phyloP scores from a whole-genome alignment of 202 grass and related monocot genomes.

The Saccharum hybrid region DNA sequence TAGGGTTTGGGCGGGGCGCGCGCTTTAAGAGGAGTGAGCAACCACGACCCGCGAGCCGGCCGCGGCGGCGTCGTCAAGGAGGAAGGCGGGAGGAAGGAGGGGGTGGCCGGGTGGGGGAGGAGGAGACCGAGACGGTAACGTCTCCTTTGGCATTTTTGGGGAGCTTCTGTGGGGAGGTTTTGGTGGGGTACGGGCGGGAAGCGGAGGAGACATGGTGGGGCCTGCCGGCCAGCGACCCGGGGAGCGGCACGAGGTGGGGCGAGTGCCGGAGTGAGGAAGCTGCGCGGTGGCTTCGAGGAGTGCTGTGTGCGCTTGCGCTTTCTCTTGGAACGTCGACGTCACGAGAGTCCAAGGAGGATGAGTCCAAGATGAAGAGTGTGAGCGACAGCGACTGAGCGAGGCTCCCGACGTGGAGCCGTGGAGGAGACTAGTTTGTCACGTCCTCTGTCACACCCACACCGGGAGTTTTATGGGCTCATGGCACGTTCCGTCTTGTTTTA shows the following conservation, averaged over 20 bases:
- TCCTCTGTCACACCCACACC: not conserved
- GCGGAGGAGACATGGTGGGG: not conserved
- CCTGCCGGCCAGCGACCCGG: not conserved
- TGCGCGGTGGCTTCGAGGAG: constrained; percentile 34
- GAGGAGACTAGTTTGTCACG: constrained; percentile 29
- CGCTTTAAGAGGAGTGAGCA: constrained; percentile 41
- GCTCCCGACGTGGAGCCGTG: too few relatives aligned
- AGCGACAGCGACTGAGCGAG: too few relatives aligned
- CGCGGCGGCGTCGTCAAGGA: constrained; percentile 29
- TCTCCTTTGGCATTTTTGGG: constrained; percentile 24
- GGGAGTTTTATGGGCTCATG: not conserved
- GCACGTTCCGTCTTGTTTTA: constrained; percentile 45
- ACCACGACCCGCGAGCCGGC: not conserved
- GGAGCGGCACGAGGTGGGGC: not conserved
- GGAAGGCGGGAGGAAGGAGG: constrained; percentile 36
- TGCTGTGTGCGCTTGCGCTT: not conserved
- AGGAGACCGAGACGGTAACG: constrained; percentile 58
- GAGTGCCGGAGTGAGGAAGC: not conserved
- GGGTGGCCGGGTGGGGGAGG: constrained; percentile 29
- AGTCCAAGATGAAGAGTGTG: not conserved
- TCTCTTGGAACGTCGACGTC: constrained; percentile 45
- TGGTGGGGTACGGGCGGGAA: constrained; percentile 42
- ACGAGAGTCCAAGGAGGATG: not conserved
- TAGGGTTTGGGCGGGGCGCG: constrained; percentile 41
- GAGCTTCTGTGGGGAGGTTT: constrained; percentile 38